phyloP scores from a whole-genome alignment of 2,329 filamentous ascomycete genomes.

The Xylariaceae sp. region DNA sequence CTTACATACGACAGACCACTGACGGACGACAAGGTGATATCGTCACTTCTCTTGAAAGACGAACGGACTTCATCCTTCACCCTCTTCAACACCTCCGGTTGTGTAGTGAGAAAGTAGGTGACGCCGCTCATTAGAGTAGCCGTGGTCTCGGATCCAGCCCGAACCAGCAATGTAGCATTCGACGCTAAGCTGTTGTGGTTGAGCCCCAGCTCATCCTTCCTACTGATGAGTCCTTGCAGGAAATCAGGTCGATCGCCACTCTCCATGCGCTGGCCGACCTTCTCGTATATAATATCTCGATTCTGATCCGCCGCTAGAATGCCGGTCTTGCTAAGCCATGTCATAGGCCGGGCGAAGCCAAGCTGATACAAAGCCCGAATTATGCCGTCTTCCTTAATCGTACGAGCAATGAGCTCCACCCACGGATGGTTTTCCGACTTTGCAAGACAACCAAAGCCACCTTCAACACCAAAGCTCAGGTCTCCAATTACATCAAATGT shows the following conservation, averaged over 20 bases:
- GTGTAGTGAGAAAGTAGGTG: conserved; percentile 35
- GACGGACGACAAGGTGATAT: conserved; percentile 36
- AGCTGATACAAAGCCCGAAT: conserved; percentile 10
- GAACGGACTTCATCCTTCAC: conserved; percentile 37
- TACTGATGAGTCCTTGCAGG: conserved; percentile 29
- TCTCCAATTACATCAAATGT: conserved; percentile 43
- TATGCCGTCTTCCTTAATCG: conserved; percentile 21
- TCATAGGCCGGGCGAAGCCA: conserved; percentile 5
- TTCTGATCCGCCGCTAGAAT: conserved; percentile 10
- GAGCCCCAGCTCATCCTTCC: conserved; percentile 26
- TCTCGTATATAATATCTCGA: conserved; percentile 19
- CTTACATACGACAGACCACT: conserved; percentile 27
- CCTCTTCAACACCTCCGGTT: conserved; percentile 30
- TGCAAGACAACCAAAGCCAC: conserved; percentile 34
- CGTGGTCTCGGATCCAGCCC: conserved; percentile 47
- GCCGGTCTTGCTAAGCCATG: background rate
- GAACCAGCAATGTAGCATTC: conserved; percentile 31
- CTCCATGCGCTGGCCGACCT: conserved; percentile 26
- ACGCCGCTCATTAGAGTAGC: conserved; percentile 39
- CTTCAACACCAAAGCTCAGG: conserved; percentile 39
- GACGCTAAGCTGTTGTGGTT: conserved; percentile 10
- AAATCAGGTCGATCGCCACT: conserved; percentile 29
- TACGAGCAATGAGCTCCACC: conserved; percentile 27
- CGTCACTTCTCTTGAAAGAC: conserved; percentile 32
- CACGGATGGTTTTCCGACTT: conserved; percentile 32